Evolutionary conservation across 2,329 filamentous ascomycete genomes (phyloP).

Genomic region (Ascochyta lentis): DNA sequence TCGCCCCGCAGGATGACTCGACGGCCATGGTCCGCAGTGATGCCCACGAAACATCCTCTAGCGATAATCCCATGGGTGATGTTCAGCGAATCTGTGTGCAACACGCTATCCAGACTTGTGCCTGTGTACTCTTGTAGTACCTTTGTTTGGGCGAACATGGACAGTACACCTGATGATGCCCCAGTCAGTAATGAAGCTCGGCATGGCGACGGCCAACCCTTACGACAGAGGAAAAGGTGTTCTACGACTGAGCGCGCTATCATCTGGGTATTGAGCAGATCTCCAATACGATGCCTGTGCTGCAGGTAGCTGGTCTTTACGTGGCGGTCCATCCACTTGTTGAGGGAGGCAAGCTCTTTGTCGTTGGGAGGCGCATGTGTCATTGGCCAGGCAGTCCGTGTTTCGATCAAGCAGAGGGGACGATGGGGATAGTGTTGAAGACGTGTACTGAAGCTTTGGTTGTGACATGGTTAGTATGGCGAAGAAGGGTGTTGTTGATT

Average conservation of each 20-base stretch:
- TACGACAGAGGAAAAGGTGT: slow-evolving; percentile 10
- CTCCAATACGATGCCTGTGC: slow-evolving; percentile 4
- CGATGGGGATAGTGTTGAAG: not conserved
- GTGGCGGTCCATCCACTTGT: slow-evolving; percentile 12
- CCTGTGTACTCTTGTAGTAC: not conserved
- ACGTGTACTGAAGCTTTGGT: not conserved
- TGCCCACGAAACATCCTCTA: not conserved
- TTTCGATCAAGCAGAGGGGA: not conserved
- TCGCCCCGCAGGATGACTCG: slow-evolving; percentile 6
- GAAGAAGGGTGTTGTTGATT: not conserved
- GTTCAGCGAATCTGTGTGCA: not conserved
- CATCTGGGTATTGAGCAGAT: slow-evolving; percentile 8
- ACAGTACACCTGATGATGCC: not conserved
- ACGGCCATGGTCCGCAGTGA: not conserved
- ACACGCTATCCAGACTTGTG: not conserved
- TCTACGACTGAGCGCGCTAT: slow-evolving; percentile 11
- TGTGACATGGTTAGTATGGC: not conserved
- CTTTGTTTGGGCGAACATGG: slow-evolving; percentile 9
- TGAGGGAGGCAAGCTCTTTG: slow-evolving; percentile 6
- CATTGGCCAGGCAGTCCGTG: not conserved
- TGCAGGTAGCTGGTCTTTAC: not conserved
- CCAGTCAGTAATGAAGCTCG: not conserved
- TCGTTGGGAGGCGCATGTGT: slow-evolving; percentile 8
- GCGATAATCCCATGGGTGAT: not conserved
- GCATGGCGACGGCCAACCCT: not conserved